These are phyloP conservation scores for Grosmannia huntii DNA, from an alignment of 2,329 filamentous ascomycete species.

Conservation along the genomic window DNA sequence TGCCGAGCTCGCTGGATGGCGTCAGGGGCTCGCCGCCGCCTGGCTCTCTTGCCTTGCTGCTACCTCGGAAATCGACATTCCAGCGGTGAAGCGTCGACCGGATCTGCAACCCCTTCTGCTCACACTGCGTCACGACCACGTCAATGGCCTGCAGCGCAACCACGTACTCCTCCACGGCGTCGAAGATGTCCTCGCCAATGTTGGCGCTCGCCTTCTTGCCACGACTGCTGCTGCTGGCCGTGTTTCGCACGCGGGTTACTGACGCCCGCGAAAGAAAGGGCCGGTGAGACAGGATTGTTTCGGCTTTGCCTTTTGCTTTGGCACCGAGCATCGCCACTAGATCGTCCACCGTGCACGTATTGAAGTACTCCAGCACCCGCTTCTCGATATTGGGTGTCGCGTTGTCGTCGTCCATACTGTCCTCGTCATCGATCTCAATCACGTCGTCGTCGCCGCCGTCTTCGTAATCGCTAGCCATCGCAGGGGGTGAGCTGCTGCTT, in stretches of 20 bases:
- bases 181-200: slow-evolving; percentile 39
- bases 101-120: slow-evolving; percentile 50
- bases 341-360: slow-evolving; percentile 61
- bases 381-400: slow-evolving; percentile 14
- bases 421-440: slow-evolving; percentile 8
- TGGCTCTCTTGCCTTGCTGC: slow-evolving; percentile 15
- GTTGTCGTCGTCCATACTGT: slow-evolving; percentile 1
- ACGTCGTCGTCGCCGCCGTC: slow-evolving; percentile 9
- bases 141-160: slow-evolving; percentile 74
- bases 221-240: slow-evolving; percentile 18
- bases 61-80: slow-evolving; percentile 36
- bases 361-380: slow-evolving; percentile 65
- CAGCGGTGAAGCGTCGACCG: slow-evolving; percentile 33
- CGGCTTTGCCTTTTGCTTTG: slow-evolving; percentile 55
- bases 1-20: slow-evolving; percentile 23
- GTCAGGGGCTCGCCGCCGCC: slow-evolving; percentile 18
- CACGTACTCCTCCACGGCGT: slow-evolving; percentile 55
- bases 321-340: slow-evolving; percentile 66
- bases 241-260: slow-evolving; percentile 50
- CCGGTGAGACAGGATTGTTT: slow-evolving; percentile 56
- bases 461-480: slow-evolving; percentile 20
- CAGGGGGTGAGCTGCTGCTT: not conserved
- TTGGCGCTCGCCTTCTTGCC: slow-evolving; percentile 33
- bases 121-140: slow-evolving; percentile 64
- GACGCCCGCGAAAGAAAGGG: slow-evolving; percentile 58